Evolutionary conservation across 1,284 basidiomycete genomes (phyloP).

Genomic region (Pseudozyma sp.): DNA sequence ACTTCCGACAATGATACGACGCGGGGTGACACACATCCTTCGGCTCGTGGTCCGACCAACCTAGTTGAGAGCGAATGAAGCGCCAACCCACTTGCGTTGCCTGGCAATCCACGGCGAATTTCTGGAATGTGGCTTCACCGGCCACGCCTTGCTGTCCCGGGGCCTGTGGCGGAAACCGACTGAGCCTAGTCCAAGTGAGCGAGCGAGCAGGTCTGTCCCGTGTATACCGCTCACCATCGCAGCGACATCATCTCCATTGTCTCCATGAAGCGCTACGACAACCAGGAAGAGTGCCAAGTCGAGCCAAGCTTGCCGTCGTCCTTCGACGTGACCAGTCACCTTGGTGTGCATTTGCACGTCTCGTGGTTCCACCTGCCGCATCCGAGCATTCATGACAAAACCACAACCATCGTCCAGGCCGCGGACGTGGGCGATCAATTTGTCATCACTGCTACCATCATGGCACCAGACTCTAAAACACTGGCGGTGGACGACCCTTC

Average conservation of each 20-base stretch:
- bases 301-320: neutral
- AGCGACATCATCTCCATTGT: neutral
- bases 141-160: no score
- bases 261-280: neutral
- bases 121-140: no score
- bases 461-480: neutral
- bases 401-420: neutral
- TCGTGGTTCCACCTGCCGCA: slow-evolving; percentile 3
- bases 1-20: neutral
- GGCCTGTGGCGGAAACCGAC: no score
- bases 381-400: neutral
- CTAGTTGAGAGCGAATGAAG: no score
- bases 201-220: no score
- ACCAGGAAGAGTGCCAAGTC: neutral
- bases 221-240: no score
- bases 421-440: slow-evolving; percentile 1
- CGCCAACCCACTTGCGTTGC: no score
- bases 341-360: slow-evolving; percentile 9
- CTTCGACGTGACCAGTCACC: slow-evolving; percentile 3
- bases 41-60: slow-evolving; percentile 4
- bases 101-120: no score
- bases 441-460: neutral
- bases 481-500: slow-evolving; percentile 1
- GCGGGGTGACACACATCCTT: neutral
- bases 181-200: no score